phyloP scores from a whole-genome alignment of 768 basidiomycete genomes.

The Trametes meyenii region DNA sequence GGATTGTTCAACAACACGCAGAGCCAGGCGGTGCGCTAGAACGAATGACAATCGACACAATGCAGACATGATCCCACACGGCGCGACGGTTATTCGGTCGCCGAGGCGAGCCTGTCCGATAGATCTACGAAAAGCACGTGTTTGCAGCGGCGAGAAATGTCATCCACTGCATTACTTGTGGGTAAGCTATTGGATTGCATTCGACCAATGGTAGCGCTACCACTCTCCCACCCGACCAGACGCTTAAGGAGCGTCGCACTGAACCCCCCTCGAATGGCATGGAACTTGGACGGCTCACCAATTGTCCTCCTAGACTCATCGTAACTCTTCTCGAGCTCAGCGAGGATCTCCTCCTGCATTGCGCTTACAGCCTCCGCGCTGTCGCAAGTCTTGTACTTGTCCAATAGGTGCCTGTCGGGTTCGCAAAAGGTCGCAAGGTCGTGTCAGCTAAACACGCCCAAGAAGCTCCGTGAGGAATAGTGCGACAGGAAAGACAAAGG shows the following conservation, averaged over 20 bases:
- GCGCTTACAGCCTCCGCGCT: conserved; percentile 58
- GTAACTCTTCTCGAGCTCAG: conserved; percentile 67
- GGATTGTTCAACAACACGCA: neutral
- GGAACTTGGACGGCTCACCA: conserved; percentile 39
- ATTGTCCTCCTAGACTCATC: conserved; percentile 53
- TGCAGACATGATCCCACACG: too few relatives aligned
- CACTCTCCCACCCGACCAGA: neutral
- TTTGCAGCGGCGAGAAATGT: neutral
- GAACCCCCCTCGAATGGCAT: neutral
- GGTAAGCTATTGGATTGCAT: too few relatives aligned
- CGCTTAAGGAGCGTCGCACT: neutral
- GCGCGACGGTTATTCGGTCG: too few relatives aligned
- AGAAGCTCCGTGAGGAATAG: neutral
- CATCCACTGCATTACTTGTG: neutral
- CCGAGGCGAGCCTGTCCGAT: too few relatives aligned
- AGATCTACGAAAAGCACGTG: neutral
- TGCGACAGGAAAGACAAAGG: neutral
- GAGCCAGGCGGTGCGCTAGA: neutral
- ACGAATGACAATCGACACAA: too few relatives aligned
- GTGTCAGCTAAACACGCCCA: neutral
- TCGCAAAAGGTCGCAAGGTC: neutral
- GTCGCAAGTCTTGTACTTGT: conserved; percentile 74
- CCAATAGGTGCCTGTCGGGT: conserved; percentile 43
- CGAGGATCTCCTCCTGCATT: conserved; percentile 70
- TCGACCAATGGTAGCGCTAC: too few relatives aligned